Base-by-base conservation (phyloP, 768 basidiomycete genomes). In the Suillus ampliporus region DNA sequence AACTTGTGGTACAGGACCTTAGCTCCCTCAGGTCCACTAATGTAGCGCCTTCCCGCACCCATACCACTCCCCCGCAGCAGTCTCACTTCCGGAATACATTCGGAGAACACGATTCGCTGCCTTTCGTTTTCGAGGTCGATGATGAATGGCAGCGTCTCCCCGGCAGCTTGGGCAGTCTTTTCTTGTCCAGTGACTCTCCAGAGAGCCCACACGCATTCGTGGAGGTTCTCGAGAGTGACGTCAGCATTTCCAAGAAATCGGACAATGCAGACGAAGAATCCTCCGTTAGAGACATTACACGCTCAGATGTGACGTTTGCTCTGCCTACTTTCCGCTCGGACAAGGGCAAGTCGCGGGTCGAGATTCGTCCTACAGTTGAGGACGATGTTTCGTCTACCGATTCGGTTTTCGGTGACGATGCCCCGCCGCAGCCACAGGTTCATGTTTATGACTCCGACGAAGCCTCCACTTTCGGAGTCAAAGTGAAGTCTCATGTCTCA, bases 121-220 rank as follows among this genome's bases (percentile, higher is more conserved):
- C 84, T 40, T 72, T 82, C 38, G 75, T 80, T 51, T 78, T 82
- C 44, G 83, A 82, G 28, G 71, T 78, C 52, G 86, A 87, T 26
- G 84, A 86, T 46, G 88, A 86, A 46, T 91, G 90, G 91, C 86
- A 90, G 69, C 78, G 77, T 51, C 78, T 90, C 35, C 83, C 82
- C 23, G 70, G 71, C 6, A 70, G 64, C 61, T 64, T 84, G 15
- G 78, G 78, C 35, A 82, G 78, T 28, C 69, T 86, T 17, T 81
- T 83, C 66, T 66, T 72, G 38, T 71, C 72, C 35, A 65, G 63
- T 43, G 71, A 74, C 5, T 71, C 73, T 43, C 67, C 72, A 52
- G 77, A 80, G 26, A 82, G 78, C 57, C 83, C 86, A 4, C 89
- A 89, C 74, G 89, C 86, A 3, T 90, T 84, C 69, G 85, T 90